Evolutionary conservation across 495 filamentous ascomycete species (phyloP), one percentile per base, ranked within the genome.

Genomic region (Penicillium argentinense): DNA sequence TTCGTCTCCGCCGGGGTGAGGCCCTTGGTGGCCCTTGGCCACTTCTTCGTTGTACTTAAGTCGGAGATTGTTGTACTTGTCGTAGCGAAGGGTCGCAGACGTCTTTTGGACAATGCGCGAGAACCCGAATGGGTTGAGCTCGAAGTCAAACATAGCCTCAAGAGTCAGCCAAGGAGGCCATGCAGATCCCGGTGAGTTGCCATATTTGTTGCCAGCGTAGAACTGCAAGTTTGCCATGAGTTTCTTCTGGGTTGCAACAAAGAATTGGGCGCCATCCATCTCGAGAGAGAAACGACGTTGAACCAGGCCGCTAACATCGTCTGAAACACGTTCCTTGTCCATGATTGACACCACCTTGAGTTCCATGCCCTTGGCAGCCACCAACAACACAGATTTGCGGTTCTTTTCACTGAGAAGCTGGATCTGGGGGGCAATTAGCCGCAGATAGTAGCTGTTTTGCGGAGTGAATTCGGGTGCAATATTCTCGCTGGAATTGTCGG

Each of bases 391-490:
- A 26, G 93, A 84, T 57, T 93, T 95, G 39, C 84, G 81, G 56
- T 97, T 97, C 78, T 97, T 97, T 56, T 97, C 92, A 62, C 95
- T 97, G 60, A 97, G 91, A 37, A 98, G 75, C 63, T 98, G 93
- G 40, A 98, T 95, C 61, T 98, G 93, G 29, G 93, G 93, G 8
- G 92, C 95, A 57, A 97, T 96, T 11, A 98, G 79, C 18, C 91
- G 89, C 56, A 97, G 77, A 60, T 96, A 88, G 62, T 96, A 98
- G 56, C 86, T 89, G 62, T 95, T 97, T 55, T 93, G 88, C 3
- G 92, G 82, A n/a, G 85, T 85, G 63, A 91, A 97, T 43, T 96
- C 89, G n/a, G 87, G 77, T 2, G 89, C 81, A 51, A 97, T 87
- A 44, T 89, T 85, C 28, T 87, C 77, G 9, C 77, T 83, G 8